Conservation (phyloP, 805 yeast genomes). For the Candida sithepensis region DNA sequence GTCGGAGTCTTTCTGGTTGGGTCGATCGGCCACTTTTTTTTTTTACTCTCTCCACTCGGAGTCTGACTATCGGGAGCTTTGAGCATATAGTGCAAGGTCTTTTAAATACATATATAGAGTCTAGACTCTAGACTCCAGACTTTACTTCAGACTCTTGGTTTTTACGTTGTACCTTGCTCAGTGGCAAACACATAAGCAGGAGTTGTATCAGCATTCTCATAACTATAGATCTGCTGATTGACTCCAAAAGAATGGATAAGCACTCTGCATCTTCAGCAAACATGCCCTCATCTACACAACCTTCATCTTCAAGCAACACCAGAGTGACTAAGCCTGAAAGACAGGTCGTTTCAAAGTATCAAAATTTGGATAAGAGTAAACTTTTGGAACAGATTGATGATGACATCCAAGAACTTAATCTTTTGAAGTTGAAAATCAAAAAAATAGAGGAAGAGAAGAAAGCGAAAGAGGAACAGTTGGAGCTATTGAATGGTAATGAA, state of each 20-base stretch:
- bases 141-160: too few relatives aligned
- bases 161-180: too few relatives aligned
- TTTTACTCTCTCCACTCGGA: too few relatives aligned
- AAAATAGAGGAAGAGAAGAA: conserved; percentile 16
- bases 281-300: background rate
- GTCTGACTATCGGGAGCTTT: too few relatives aligned
- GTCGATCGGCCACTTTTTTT: too few relatives aligned
- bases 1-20: too few relatives aligned
- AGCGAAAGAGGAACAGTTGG: conserved; percentile 10
- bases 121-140: too few relatives aligned
- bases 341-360: conserved; percentile 13
- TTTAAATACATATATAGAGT: too few relatives aligned
- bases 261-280: background rate
- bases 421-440: conserved; percentile 30
- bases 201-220: background rate
- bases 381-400: conserved; percentile 40
- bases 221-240: background rate
- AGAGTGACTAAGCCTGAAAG: conserved; percentile 1
- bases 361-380: conserved; percentile 30
- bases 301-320: background rate
- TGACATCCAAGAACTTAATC: conserved; percentile 39
- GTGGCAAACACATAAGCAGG: too few relatives aligned
- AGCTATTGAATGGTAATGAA: conserved; percentile 5
- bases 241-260: background rate
- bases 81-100: too few relatives aligned